Base-by-base conservation (phyloP, 2,329 filamentous ascomycete species). In the Xylaria sp. region DNA sequence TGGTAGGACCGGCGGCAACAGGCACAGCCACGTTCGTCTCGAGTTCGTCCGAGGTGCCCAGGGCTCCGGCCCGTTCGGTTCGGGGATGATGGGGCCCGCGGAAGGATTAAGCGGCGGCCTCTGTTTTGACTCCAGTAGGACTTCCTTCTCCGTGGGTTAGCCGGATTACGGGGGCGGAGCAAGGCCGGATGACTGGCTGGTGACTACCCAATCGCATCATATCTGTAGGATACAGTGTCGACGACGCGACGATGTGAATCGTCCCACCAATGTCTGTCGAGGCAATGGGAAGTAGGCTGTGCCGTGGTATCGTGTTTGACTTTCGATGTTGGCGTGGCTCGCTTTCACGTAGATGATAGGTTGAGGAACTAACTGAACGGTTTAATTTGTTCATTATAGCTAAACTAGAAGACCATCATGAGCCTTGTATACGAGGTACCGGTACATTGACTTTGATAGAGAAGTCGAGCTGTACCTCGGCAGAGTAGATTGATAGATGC, bases 1-100 rank as follows among this genome's bases (percentile, higher is more conserved):
- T 15, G 15, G 11, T 37, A n/a, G n/a, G n/a, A n/a, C n/a, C n/a
- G n/a, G n/a, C n/a, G n/a, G n/a, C n/a, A n/a, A n/a, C n/a, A n/a
- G n/a, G 51, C 50, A 55, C 37, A 50, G 51, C 59, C 52, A 45
- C 58, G 46, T 35, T 46, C 38, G 14, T 54, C 45, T 42, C 35
- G 25, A 19, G 6, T 45, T 53, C 40, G 51, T 60, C 51, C 58
- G 58, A 56, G 28, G 54, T 33, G 37, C 25, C 35, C 37, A 35
- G 55, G 28, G 37, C 25, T 23, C 37, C 46, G 55, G 28, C 37
- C 21, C 33, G 11, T 17, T 50, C 33, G 19, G 43, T 31, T 25
- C 9, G 3, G 23, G 23, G 35, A 37, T 9, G 3, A 37, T 15
- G 35, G 8, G 35, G 8, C 35, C 35, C 35, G 35, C 7, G 12